Evolutionary conservation across 176 grass and related monocot species (phyloP).

Genomic region (Alloteropsis semialata): DNA sequence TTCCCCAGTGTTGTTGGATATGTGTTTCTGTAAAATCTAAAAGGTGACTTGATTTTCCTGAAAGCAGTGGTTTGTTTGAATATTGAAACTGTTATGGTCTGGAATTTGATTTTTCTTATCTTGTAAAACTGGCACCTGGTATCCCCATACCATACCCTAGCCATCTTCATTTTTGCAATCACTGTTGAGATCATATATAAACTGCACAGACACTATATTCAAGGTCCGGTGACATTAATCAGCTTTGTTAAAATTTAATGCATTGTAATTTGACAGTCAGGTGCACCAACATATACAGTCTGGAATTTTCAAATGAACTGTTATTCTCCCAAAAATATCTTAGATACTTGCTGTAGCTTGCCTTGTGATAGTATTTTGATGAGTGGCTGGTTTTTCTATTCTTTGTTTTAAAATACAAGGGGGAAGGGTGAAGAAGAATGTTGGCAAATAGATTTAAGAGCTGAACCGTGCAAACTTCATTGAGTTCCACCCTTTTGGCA

Average conservation of each 20-base stretch:
- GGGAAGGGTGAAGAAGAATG: slow-evolving; percentile 52
- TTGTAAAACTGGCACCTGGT: background rate
- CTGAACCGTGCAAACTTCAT: slow-evolving; percentile 28
- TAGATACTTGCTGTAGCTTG: slow-evolving; percentile 5
- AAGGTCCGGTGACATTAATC: background rate
- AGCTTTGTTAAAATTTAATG: background rate
- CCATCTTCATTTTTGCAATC: background rate
- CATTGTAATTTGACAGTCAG: background rate
- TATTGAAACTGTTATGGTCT: background rate
- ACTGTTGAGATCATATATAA: background rate
- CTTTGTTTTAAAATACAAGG: slow-evolving; percentile 41
- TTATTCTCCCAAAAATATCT: background rate
- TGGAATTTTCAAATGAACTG: background rate
- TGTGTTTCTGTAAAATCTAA: background rate
- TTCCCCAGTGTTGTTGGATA: background rate
- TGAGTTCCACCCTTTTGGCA: background rate
- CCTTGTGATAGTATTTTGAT: background rate
- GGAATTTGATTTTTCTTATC: background rate
- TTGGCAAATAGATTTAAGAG: slow-evolving; percentile 37
- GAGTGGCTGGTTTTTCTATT: slow-evolving; percentile 42
- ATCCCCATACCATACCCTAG: background rate
- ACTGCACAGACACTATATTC: background rate
- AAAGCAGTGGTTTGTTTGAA: background rate
- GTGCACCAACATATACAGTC: background rate
- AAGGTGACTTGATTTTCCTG: background rate